Evolutionary conservation across 768 basidiomycete genomes (phyloP).

Genomic region (Hygrocybe coccinea): DNA sequence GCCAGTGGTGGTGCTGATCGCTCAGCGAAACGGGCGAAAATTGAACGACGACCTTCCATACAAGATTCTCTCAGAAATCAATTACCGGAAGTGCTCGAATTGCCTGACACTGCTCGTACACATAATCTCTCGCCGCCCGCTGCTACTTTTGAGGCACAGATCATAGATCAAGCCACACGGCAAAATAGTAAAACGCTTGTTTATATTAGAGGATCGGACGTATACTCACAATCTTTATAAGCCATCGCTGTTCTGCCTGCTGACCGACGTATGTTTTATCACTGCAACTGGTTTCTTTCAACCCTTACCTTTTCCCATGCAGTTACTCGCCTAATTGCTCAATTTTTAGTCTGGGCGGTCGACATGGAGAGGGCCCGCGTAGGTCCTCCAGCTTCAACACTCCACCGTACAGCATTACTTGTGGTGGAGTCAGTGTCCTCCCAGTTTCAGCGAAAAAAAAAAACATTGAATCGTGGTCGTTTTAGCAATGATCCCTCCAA

Average conservation of each 20-base stretch:
- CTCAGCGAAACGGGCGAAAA: conserved; percentile 11
- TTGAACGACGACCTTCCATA: conserved; percentile 21
- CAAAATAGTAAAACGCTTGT: conserved; percentile 34
- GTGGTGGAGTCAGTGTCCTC: too few species aligned
- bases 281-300: not conserved
- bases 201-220: not conserved
- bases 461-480: too few species aligned
- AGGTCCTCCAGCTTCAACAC: too few species aligned
- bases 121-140: conserved; percentile 5
- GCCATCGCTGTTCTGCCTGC: conserved; percentile 33
- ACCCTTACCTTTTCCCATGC: not conserved
- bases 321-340: too few species aligned
- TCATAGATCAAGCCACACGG: conserved; percentile 29
- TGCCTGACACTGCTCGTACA: conserved; percentile 12
- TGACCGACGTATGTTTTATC: conserved; percentile 21
- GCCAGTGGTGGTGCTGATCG: not conserved
- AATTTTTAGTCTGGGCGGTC: too few species aligned
- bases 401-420: too few species aligned
- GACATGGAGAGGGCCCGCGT: too few species aligned
- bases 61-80: conserved; percentile 31
- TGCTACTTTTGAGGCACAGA: conserved; percentile 21
- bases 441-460: too few species aligned
- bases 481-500: too few species aligned
- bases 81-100: conserved; percentile 32
- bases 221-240: conserved; percentile 12